Percentiles rank a stretch among this genome's conserved stretches.
Conservation (phyloP, 352 stramenopile genomes). For the Pythium graminicola region DNA sequence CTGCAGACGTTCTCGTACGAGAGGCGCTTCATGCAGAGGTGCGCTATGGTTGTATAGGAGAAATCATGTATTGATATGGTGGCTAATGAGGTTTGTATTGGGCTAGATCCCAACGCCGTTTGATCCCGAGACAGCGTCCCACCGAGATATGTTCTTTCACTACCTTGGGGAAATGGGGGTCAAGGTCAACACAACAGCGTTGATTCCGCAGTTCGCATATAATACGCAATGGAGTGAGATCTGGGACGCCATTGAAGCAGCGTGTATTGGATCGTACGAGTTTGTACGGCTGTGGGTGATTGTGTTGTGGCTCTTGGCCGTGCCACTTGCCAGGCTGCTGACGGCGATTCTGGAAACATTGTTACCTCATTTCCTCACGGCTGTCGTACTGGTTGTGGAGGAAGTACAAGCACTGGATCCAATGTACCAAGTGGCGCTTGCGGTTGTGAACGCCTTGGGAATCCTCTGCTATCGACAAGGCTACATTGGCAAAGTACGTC, state of each 20-base stretch:
- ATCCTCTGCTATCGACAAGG: not conserved
- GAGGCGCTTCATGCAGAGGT: no score
- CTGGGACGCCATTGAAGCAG: slow-evolving; percentile 43
- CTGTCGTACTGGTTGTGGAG: slow-evolving; percentile 29
- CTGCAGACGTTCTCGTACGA: no score
- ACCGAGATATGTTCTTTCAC: slow-evolving; percentile 21
- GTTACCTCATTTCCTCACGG: slow-evolving; percentile 57
- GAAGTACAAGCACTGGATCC: slow-evolving; percentile 33
- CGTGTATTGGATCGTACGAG: slow-evolving; percentile 48
- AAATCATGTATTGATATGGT: no score
- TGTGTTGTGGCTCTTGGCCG: slow-evolving; percentile 41
- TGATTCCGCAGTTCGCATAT: slow-evolving; percentile 38
- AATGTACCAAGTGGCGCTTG: not conserved
- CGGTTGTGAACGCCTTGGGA: not conserved
- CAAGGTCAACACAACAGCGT: slow-evolving; percentile 19
- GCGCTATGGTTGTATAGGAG: no score
- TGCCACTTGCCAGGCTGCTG: slow-evolving; percentile 42
- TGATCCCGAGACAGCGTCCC: not conserved
- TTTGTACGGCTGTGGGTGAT: slow-evolving; percentile 51
- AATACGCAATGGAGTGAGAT: slow-evolving; percentile 64
- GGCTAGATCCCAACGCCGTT: no score
- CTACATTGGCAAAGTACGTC: slow-evolving; percentile 43
- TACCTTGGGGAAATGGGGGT: slow-evolving; percentile 13
- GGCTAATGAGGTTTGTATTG: no score
- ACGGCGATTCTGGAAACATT: slow-evolving; percentile 40